phyloP scores from a whole-genome alignment of 1,284 basidiomycete species.

The Leccinum subrobustum region DNA sequence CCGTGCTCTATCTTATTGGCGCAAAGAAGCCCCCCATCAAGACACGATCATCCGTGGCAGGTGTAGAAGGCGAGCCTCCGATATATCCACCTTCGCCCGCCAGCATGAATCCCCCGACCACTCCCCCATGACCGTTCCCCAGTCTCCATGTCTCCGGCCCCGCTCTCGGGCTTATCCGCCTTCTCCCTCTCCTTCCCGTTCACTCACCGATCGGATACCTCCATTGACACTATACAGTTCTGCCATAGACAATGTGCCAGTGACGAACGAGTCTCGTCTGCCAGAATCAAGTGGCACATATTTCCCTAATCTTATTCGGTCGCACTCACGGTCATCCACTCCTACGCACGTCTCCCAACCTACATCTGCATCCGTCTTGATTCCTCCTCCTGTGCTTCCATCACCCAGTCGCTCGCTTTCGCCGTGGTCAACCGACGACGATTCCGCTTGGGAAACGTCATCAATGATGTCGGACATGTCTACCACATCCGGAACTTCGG shows the following conservation, averaged over 20 bases:
- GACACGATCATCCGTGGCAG: constrained; percentile 53
- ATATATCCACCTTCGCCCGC: constrained; percentile 35
- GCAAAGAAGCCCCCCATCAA: constrained; percentile 43
- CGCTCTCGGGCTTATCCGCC: constrained; percentile 45
- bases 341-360: constrained; percentile 32
- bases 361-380: constrained; percentile 5
- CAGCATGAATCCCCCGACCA: constrained; percentile 17
- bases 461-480: constrained; percentile 61
- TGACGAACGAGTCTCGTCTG: constrained; percentile 4
- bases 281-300: constrained; percentile 9
- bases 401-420: constrained; percentile 44
- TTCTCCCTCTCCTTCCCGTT: constrained; percentile 51
- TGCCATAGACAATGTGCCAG: constrained; percentile 2
- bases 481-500: constrained; percentile 39
- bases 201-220: constrained; percentile 39
- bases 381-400: constrained; percentile 31
- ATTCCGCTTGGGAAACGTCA: constrained; percentile 70
- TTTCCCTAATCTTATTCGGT: constrained; percentile 3
- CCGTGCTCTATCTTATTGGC: constrained; percentile 45
- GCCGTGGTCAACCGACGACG: constrained; percentile 73
- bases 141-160: constrained; percentile 38
- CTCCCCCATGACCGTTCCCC: constrained; percentile 24
- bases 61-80: constrained; percentile 48
- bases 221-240: constrained; percentile 31
- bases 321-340: constrained; percentile 36